Evolutionary conservation across 2,329 filamentous ascomycete species (phyloP), one percentile per base, ranked within the genome.

Genomic region (Sporothrix inflata): DNA sequence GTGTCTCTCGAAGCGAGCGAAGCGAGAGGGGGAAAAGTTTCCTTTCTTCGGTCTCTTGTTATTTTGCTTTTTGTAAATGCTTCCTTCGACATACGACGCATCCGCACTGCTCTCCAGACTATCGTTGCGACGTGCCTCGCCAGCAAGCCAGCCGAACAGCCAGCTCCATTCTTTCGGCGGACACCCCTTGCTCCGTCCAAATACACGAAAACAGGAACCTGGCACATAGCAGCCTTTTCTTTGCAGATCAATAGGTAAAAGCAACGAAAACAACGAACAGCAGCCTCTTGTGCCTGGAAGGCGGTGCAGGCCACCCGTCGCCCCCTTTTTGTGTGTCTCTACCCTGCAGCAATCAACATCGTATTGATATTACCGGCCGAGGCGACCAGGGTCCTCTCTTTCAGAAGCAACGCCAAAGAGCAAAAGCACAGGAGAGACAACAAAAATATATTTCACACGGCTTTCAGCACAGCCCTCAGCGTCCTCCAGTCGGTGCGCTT

Each of bases 141-240:
- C 42, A 61, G 27, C 51, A 21, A 42, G 45, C 45, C 42, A 69
- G 30, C 19, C n/a, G 21, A 6, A 47, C 47, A 27, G 49, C n/a
- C 47, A 69, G 49, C 66, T 42, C 66, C 66, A 55, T 55, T 69
- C n/a, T 69, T 45, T 55, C 11, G 34, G 65, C 42, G 65, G 65
- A 38, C 24, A 67, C 47, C 49, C 66, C 66, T 69, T 57, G 53
- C 51, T 60, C 53, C 27, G 45, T 38, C 8, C 42, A 34, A 47
- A 65, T 65, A 30, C 63, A 49, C 63, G 63, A 70, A 63, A 70
- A 49, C 68, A 61, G 40, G 68, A 47, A 70, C 40, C 68, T n/a
- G 53, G 53, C 68, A 60, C 68, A 70, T 42, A 45, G 67, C 51
- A 69, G 51, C 51, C 30, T 38, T 40, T 60, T 47, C 42, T 49